Conservation (phyloP, 129 eudicot genomes). For the Flaveria bidentis region DNA sequence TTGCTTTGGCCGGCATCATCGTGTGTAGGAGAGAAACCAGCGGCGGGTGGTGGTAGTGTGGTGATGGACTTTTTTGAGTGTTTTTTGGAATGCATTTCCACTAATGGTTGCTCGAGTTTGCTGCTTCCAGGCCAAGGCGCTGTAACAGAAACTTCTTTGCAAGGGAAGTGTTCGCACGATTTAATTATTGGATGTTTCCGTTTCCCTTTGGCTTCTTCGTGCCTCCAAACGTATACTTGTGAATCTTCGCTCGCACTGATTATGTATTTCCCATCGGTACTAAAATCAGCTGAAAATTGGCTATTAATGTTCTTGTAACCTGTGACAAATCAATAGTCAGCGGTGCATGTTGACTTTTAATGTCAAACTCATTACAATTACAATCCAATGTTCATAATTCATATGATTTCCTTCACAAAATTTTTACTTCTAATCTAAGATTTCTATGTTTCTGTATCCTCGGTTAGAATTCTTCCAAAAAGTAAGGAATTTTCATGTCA, state of each 20-base stretch:
- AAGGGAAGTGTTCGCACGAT: constrained; percentile 68
- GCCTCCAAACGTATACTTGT: constrained; percentile 83
- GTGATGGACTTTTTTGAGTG: constrained; percentile 48
- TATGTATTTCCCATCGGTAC: constrained; percentile 62
- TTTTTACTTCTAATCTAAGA: not conserved
- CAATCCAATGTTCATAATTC: not conserved
- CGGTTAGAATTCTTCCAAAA: not conserved
- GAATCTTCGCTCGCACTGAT: constrained; percentile 88
- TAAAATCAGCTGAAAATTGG: constrained; percentile 74
- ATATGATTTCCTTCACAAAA: not conserved
- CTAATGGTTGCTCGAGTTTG: constrained; percentile 57
- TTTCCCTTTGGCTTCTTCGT: constrained; percentile 55
- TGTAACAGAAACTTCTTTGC: constrained; percentile 81
- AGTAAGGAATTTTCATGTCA: not conserved
- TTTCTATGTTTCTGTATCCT: not conserved
- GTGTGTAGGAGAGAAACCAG: constrained; percentile 31
- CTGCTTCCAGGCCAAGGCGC: constrained; percentile 70
- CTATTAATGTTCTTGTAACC: constrained; percentile 77
- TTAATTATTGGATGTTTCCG: constrained; percentile 27
- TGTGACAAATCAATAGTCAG: constrained; percentile 32
- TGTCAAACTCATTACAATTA: not conserved
- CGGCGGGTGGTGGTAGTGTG: constrained; percentile 33
- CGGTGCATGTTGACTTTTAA: constrained; percentile 15
- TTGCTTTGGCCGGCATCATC: constrained; percentile 45
- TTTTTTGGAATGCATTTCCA: constrained; percentile 62